Percentiles rank a stretch among this genome's conserved stretches.
Conservation (phyloP, 768 basidiomycete species). For the Leccinum boreale region DNA sequence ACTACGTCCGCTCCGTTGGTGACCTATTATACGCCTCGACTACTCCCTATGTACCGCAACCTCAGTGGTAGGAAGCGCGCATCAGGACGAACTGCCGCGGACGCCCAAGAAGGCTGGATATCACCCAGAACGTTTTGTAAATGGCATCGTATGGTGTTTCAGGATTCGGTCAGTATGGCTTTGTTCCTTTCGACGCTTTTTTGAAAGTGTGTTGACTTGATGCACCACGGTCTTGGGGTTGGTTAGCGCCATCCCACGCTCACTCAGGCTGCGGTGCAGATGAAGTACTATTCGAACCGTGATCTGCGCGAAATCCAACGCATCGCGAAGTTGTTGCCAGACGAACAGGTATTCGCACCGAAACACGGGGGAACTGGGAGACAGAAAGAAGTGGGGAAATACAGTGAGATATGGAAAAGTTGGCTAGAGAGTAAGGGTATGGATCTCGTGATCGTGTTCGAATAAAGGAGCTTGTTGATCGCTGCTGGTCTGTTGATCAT, state of each 20-base stretch:
- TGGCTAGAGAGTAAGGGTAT: conserved; percentile 38
- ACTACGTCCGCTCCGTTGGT: conserved; percentile 22
- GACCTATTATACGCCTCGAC: conserved; percentile 34
- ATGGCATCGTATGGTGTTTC: conserved; percentile 47
- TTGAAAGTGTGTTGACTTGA: neutral
- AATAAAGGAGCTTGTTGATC: conserved; percentile 5
- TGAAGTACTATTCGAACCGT: conserved; percentile 36
- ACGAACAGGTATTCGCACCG: conserved; percentile 34
- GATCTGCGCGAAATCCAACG: conserved; percentile 40
- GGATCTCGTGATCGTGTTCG: conserved; percentile 35
- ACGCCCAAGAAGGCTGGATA: conserved; percentile 26
- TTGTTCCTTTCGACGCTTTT: neutral
- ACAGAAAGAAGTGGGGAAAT: conserved; percentile 25
- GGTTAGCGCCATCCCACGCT: conserved; percentile 35
- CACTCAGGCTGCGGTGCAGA: conserved; percentile 29
- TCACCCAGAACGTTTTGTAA: conserved; percentile 39
- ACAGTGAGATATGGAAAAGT: conserved; percentile 35
- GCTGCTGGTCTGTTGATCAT: neutral
- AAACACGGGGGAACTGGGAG: neutral
- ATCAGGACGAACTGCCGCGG: conserved; percentile 7
- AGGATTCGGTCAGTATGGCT: conserved; percentile 34
- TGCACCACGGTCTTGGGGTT: neutral
- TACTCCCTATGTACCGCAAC: conserved; percentile 39
- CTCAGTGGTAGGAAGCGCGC: neutral
- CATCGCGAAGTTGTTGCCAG: conserved; percentile 39